A percentile compares a stretch with the other conserved stretches of the same genome.
Conservation (phyloP, 345 rosid genomes). For the Melaleuca quinquenervia region DNA sequence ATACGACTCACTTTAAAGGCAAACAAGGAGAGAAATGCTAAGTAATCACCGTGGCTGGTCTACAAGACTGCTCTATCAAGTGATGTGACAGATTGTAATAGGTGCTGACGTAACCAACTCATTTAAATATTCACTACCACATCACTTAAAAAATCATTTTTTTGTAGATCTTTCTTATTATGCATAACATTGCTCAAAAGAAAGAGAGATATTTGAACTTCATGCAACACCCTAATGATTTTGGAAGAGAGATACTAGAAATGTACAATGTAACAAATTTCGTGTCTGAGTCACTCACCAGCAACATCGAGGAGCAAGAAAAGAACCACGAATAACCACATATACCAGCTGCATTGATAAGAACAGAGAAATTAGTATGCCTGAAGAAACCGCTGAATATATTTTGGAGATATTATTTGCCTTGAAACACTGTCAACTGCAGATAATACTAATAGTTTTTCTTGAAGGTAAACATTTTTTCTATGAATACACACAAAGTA, state of each 20-base stretch:
- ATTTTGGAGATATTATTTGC: not conserved
- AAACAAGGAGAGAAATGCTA: not conserved
- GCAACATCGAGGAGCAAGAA: constrained; percentile 65
- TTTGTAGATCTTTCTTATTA: not conserved
- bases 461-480: not conserved
- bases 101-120: too few relatives aligned
- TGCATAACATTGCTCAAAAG: not conserved
- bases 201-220: not conserved
- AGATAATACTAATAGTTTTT: not conserved
- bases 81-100: too few relatives aligned
- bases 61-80: not conserved
- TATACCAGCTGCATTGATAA: constrained; percentile 60
- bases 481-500: not conserved
- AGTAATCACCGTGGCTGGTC: not conserved
- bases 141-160: not conserved
- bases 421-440: not conserved
- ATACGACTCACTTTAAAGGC: not conserved
- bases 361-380: not conserved
- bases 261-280: too few relatives aligned
- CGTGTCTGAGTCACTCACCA: constrained; percentile 19
- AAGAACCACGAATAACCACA: constrained; percentile 72
- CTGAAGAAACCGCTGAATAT: not conserved
- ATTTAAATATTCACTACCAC: not conserved
- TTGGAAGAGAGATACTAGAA: not conserved
- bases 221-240: not conserved